Evolutionary conservation across 257 asterid genomes (phyloP), one percentile per base, ranked within the genome.

Genomic region (Lycium barbarum): DNA sequence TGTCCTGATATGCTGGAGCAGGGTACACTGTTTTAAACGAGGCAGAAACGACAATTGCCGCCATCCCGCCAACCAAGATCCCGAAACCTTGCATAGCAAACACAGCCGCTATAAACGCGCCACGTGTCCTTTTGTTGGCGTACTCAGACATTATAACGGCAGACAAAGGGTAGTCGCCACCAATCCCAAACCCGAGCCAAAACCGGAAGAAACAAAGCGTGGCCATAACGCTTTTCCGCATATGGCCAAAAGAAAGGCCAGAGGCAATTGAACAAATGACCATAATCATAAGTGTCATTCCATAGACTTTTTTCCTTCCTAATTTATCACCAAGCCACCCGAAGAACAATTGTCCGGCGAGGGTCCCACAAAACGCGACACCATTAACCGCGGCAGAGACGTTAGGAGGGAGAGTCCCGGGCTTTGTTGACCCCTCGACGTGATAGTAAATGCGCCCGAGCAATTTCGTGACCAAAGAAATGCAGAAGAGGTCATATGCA

Each of bases 71-170:
- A 45, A 68, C 83, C 63, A 84, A 84, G n/a, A 84, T 84, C 11
- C 86, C 66, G n/a, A 84, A 73, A 8, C 86, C 86, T 43, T 84
- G 86, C 86, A 59, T 84, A 9, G 83, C 86, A 11, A 84, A 84
- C 0, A 84, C 86, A 0, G 83, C 78, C 17, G 83, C 83, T 15
- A 84, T 84, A 17, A 74, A 59, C 1, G 66, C 22, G 2, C 83
- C 83, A 11, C 78, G 83, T 0, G 83, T 84, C 43, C 47, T 84
- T 80, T 84, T 84, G 5, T 73, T 73, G 10, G 86, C 43, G 12
- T 84, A 73, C 59, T 84, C 83, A 3, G 83, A 84, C 83, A 73
- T 84, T 40, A 84, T 59, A 0, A 65, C 59, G 63, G 83, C 83
- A 1, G 86, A 73, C 33, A 84, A 78, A 0, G 86, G 86, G 26